Conservation (phyloP, 352 stramenopile species). For the Phytophthora podocarpi region DNA sequence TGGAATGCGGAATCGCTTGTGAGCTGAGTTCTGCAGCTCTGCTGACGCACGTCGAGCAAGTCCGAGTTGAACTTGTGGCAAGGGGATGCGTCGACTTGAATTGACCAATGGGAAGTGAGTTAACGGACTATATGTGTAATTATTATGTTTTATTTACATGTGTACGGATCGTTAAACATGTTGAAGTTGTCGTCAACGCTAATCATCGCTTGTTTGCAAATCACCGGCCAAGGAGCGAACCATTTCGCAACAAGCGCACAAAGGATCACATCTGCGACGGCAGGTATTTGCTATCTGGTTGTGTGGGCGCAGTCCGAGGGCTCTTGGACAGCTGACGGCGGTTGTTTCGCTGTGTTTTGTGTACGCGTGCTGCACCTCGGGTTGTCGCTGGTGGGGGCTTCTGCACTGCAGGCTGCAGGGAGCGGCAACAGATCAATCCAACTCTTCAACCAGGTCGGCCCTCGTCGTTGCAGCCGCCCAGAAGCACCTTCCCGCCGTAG, state of each 20-base stretch:
- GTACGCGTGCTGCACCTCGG: neutral
- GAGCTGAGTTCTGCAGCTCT: neutral
- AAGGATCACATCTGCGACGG: neutral
- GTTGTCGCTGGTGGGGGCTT: neutral
- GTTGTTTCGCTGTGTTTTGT: neutral
- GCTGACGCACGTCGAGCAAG: conserved; percentile 19
- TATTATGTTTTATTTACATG: no score
- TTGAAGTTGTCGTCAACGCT: conserved; percentile 11
- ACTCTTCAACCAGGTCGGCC: neutral
- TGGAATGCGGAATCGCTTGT: conserved; percentile 12
- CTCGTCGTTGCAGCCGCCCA: neutral
- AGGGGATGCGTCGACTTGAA: neutral
- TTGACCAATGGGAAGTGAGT: conserved; percentile 9
- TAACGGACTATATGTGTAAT: no score
- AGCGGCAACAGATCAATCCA: conserved; percentile 8
- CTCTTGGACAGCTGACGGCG: no score
- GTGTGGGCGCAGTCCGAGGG: no score
- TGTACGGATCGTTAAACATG: conserved; percentile 3
- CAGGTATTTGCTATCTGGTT: no score
- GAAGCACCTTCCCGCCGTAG: conserved; percentile 1
- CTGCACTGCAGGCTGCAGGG: no score
- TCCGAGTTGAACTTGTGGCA: conserved; percentile 26
- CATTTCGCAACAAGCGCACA: conserved; percentile 4
- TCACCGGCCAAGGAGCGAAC: neutral
- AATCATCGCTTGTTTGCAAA: conserved; percentile 18